These are phyloP conservation scores for Hanseniaspora singularis DNA, from an alignment of 805 yeast genomes.

Conservation along the genomic window DNA sequence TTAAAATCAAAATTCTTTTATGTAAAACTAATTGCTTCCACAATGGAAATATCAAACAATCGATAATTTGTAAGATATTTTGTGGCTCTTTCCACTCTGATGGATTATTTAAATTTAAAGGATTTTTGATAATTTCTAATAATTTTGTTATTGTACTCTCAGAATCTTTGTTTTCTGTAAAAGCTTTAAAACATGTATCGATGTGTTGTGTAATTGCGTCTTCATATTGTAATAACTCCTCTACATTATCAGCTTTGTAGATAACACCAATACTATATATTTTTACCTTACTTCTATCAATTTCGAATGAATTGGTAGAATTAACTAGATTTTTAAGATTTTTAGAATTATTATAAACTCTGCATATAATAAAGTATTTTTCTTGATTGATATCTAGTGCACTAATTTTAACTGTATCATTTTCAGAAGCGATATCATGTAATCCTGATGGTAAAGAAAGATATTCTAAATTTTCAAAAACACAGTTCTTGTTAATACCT, in stretches of 20 bases:
- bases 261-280: slow-evolving; percentile 58
- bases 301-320: slow-evolving; percentile 16
- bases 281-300: slow-evolving; percentile 37
- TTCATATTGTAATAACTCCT: slow-evolving; percentile 20
- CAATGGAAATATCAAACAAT: slow-evolving; percentile 27
- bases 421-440: slow-evolving; percentile 33
- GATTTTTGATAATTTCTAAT: background rate
- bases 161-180: slow-evolving; percentile 15
- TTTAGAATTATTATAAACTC: slow-evolving; percentile 36
- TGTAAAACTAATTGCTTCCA: slow-evolving; percentile 26
- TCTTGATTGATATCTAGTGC: slow-evolving; percentile 24
- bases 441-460: slow-evolving; percentile 60
- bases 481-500: slow-evolving; percentile 14
- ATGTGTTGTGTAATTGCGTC: slow-evolving; percentile 17
- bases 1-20: slow-evolving; percentile 25
- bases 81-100: slow-evolving; percentile 4
- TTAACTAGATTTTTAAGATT: slow-evolving; percentile 19
- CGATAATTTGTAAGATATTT: slow-evolving; percentile 19
- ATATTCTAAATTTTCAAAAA: slow-evolving; percentile 42
- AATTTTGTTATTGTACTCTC: background rate
- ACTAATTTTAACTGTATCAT: slow-evolving; percentile 46
- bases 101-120: background rate
- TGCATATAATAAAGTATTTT: slow-evolving; percentile 38
- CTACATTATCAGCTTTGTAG: slow-evolving; percentile 11
- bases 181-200: slow-evolving; percentile 15